Base-by-base conservation (phyloP, 352 stramenopile species). In the Pythium monospermum region DNA sequence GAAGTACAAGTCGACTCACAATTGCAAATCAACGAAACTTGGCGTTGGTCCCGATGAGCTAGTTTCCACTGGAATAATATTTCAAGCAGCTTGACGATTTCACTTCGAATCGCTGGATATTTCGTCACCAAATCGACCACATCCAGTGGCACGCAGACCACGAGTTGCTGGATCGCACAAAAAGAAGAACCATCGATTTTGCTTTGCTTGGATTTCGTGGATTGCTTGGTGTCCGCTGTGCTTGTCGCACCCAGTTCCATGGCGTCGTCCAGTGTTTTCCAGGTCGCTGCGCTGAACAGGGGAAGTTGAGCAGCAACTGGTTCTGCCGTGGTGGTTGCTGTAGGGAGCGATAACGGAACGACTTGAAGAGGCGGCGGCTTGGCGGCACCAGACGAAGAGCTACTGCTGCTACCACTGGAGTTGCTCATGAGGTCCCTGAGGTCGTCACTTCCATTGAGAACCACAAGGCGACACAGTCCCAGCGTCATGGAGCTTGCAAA, bases 31-130 rank as follows among this genome's bases (percentile, higher is more conserved):
- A 91, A 33, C 25, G 43, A 44, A 7, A 84, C 57, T 10, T 74
- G 43, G 26, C 78, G 65, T 12, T 66, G 56, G 12, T 49, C 48
- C 22, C 57, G 57, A 10, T 64, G 41, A 18, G 59, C 55, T 11
- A 65, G 52, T 54, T 90, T 89, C 81, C 81, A 91, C 11, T 67
- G 53, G 62, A 88, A 86, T 0, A 85, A 30, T 23, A 83, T 82
- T 19, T 91, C 81, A 0, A 91, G 49, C 1, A 91, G 36, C 22
- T 63, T 71, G 1, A 76, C 57, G 39, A 88, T 67, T 16, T 83
- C 67, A 0, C 47, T 13, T 7, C 73, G 71, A 25, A 87, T 36
- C 32, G 66, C 46, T 25, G 71, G 68, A 48, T 66, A 67, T 2
- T 18, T 21, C 19, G 66, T 68, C 2, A 72, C 53, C 23, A 73